A percentile compares a stretch with the other conserved stretches of the same genome.
These are phyloP conservation scores for Solanum hybrid DNA, from an alignment of 305 asterid species.

Conservation along the genomic window DNA sequence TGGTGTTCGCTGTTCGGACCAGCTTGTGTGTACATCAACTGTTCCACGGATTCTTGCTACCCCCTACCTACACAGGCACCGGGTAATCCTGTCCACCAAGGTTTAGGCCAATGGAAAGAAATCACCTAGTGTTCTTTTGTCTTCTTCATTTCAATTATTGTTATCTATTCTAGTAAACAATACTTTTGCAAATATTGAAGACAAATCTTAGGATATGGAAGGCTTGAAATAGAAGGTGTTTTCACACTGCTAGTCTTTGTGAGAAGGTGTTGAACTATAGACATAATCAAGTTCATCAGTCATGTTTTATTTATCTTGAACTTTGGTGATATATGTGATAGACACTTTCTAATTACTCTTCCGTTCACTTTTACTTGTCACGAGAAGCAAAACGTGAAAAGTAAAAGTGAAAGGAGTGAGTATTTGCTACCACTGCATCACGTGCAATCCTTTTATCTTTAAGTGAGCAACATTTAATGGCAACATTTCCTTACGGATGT, in stretches of 20 bases:
- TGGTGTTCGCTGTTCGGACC: too few relatives aligned
- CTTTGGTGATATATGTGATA: neutral
- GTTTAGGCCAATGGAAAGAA: neutral
- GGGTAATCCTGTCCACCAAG: neutral
- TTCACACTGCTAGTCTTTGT: neutral
- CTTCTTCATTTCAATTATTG: neutral
- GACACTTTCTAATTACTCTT: neutral
- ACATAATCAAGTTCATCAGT: neutral
- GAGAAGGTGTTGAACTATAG: neutral
- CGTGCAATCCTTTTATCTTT: neutral
- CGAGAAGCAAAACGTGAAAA: neutral
- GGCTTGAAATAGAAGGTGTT: too few relatives aligned
- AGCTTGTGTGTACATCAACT: too few relatives aligned
- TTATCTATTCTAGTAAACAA: neutral
- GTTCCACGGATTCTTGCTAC: too few relatives aligned
- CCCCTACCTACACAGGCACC: neutral
- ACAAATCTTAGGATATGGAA: too few relatives aligned
- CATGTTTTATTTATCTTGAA: neutral
- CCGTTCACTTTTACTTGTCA: neutral
- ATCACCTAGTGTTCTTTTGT: neutral
- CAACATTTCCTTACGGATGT: constrained; percentile 13
- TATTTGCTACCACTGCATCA: neutral
- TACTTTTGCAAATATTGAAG: neutral
- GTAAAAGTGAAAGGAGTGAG: neutral
- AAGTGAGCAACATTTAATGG: neutral